Conservation (phyloP, 2,329 filamentous ascomycete genomes). For the Ophidiomyces ophidiicola region DNA sequence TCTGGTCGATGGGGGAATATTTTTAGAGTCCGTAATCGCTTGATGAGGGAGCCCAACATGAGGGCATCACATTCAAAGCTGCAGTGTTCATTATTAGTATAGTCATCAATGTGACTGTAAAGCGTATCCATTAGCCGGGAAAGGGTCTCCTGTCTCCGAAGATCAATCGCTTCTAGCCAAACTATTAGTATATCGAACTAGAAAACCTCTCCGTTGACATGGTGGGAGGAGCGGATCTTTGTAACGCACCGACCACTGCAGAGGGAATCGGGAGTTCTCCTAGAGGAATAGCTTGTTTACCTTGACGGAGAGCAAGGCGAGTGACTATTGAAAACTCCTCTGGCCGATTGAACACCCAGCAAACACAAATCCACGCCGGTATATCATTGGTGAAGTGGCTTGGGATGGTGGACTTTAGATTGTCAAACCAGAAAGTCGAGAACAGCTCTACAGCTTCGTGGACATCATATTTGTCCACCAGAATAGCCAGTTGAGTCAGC, state of each 20-base stretch:
- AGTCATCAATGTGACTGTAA: conserved; percentile 14
- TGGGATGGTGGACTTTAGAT: conserved; percentile 14
- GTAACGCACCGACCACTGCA: conserved; percentile 13
- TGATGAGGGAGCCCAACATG: conserved; percentile 15
- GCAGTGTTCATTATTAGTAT: conserved; percentile 16
- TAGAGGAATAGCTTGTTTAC: conserved; percentile 10
- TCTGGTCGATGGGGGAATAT: conserved; percentile 14
- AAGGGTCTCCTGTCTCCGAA: conserved; percentile 13
- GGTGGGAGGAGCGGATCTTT: neutral
- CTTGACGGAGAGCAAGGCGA: conserved; percentile 14
- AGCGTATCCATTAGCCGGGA: conserved; percentile 12
- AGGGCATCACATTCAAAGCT: conserved; percentile 17
- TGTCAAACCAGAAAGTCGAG: conserved; percentile 15
- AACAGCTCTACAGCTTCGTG: conserved; percentile 15
- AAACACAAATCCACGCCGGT: conserved; percentile 15
- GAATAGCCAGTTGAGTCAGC: conserved; percentile 15
- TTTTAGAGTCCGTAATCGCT: conserved; percentile 12
- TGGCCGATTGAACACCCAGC: conserved; percentile 15
- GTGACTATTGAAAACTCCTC: conserved; percentile 14
- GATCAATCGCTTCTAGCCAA: conserved; percentile 13
- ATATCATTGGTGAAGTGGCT: conserved; percentile 14
- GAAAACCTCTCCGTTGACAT: neutral
- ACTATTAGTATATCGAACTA: neutral
- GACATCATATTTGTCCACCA: conserved; percentile 16
- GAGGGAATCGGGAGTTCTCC: conserved; percentile 14